Evolutionary conservation across 2,329 filamentous ascomycete species (phyloP).

Genomic region (Phoma sp.): DNA sequence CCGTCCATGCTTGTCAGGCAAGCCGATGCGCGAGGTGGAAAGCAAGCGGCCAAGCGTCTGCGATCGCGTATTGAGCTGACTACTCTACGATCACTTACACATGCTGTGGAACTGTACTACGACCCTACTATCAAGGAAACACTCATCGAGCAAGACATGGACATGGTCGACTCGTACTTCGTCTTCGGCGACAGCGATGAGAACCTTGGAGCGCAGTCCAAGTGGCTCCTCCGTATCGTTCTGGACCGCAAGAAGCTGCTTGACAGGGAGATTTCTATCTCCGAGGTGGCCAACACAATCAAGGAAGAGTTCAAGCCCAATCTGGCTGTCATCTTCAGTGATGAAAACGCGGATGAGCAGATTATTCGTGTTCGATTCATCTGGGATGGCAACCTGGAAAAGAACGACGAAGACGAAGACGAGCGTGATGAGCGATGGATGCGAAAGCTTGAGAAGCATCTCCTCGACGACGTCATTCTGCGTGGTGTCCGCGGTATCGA

Average conservation of each 20-base stretch:
- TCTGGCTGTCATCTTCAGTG: constrained; percentile 91
- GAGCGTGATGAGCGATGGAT: constrained; percentile 74
- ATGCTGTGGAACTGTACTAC: constrained; percentile 95
- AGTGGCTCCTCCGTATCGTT: constrained; percentile 93
- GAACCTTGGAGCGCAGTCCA: constrained; percentile 71
- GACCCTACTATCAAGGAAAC: constrained; percentile 89
- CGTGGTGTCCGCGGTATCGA: constrained; percentile 90
- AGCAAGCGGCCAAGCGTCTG: constrained; percentile 82
- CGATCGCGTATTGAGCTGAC: constrained; percentile 94
- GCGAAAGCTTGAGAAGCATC: constrained; percentile 87
- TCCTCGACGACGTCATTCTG: constrained; percentile 88
- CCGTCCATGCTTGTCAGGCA: constrained; percentile 95
- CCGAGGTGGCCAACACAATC: constrained; percentile 87
- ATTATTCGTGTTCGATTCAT: constrained; percentile 91
- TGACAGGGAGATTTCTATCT: constrained; percentile 89
- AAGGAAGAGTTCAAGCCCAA: constrained; percentile 80
- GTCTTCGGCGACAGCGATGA: constrained; percentile 82
- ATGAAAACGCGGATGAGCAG: constrained; percentile 95
- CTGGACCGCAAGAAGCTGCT: constrained; percentile 93
- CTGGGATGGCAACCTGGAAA: constrained; percentile 59
- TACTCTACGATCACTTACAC: constrained; percentile 87
- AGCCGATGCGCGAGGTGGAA: constrained; percentile 63
- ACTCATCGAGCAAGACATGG: constrained; percentile 82
- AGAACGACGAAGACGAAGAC: constrained; percentile 78
- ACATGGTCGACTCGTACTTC: constrained; percentile 97